Evolutionary conservation across 2,329 filamentous ascomycete species (phyloP), one percentile per base, ranked within the genome.

Genomic region (Ambrosiella xylebori): DNA sequence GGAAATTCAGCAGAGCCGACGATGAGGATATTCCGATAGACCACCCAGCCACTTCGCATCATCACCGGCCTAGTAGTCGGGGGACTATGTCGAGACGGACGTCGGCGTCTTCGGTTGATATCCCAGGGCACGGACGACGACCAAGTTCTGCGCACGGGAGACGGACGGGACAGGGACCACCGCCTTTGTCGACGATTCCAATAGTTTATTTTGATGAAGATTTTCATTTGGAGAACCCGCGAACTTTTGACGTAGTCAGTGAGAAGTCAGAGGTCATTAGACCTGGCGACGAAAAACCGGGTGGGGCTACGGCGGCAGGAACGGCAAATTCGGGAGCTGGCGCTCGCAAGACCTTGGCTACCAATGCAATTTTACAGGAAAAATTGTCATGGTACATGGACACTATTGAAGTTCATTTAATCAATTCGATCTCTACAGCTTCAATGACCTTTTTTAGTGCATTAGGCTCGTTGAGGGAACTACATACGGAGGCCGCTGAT

Each of bases 331-430:
- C n/a, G 6, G 44, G 44, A 17, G 57, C 40, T 37, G 65, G 66
- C 1, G 82, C 86, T 7, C 80, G 91, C 61, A 97, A 96, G 68
- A 86, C 88, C 1, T 74, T 98, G 36, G 91, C 91, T 7, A 96
- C 90, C 0, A 98, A 98, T 70, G 93, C 93, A 0, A 98, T 98
- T 60, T 70, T 98, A 40, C 93, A 98, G 68, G 93, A 98, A 70
- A 98, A 98, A 70, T 75, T 98, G 11, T 97, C 93, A 0, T 98
- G 93, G 93, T 98, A 98, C 69, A 95, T 98, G 89, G 93, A 98
- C 68, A 98, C 93, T 0, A 89, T 98, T 19, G 93, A 98, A 68
- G 88, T 98, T 57, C 93, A 98, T 68, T 75, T 98, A 7, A 96
- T 98, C 64, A 88, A 88, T 38, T 95, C 90, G 0, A 98, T 98